Evolutionary conservation across 2,329 filamentous ascomycete species (phyloP).

Genomic region (Paraphaeosphaeria minitans): DNA sequence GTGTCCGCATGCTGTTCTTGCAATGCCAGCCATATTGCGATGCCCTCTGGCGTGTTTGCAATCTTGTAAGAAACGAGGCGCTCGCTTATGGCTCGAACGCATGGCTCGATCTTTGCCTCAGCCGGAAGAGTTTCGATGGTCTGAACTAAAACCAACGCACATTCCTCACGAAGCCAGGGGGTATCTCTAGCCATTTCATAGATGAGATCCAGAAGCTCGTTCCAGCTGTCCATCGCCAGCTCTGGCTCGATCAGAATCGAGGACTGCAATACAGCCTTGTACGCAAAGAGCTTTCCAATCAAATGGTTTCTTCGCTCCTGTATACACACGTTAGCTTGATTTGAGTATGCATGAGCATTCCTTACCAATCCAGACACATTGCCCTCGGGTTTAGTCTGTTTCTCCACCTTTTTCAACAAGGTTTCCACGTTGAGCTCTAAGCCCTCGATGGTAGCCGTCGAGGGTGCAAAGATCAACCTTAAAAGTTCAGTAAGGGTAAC

Average conservation of each 20-base stretch:
- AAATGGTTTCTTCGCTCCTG: conserved; percentile 85
- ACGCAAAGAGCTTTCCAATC: conserved; percentile 84
- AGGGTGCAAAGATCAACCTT: conserved; percentile 67
- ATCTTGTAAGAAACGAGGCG: conserved; percentile 68
- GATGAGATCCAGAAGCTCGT: conserved; percentile 71
- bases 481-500: conserved; percentile 84
- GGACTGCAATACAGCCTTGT: conserved; percentile 84
- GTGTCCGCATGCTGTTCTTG: conserved; percentile 67
- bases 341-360: background rate
- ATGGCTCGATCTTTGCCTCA: conserved; percentile 55
- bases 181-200: conserved; percentile 79
- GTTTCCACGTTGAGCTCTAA: conserved; percentile 48
- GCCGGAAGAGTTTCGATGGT: conserved; percentile 63
- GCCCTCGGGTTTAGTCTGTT: conserved; percentile 57
- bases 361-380: conserved; percentile 61
- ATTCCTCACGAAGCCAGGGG: conserved; percentile 87
- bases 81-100: conserved; percentile 66
- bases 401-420: conserved; percentile 58
- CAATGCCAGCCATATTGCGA: conserved; percentile 83
- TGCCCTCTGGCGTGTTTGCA: conserved; percentile 81
- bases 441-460: conserved; percentile 34
- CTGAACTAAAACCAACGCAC: conserved; percentile 79
- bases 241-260: conserved; percentile 68
- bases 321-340: conserved; percentile 45
- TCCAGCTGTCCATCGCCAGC: conserved; percentile 62